Base-by-base conservation (phyloP, 768 basidiomycete species). In the Agaricus sinodeliciosus region DNA sequence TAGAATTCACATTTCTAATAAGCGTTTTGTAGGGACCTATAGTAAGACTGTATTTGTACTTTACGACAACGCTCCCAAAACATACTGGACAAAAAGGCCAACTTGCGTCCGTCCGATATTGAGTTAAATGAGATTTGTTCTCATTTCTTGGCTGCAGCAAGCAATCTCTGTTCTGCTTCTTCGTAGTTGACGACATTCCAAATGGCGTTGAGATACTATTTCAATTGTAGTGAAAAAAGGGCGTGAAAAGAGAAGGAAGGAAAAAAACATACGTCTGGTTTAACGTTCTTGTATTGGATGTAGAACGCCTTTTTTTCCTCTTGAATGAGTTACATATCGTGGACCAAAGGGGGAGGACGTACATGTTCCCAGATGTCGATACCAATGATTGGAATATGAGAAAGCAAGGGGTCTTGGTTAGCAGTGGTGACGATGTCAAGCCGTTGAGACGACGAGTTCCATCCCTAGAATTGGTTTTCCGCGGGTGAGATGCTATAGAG, bases 221-320 rank as follows among this genome's bases (percentile, higher is more conserved):
- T 44, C 2, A 2, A 27, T 51, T 28, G 36, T 16, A 11, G 42
- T 31, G 46, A 43, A 19, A 22, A 35, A 11, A 12, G 2, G 18
- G 19, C n/a, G n/a, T n/a, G n/a, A n/a, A n/a, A n/a, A 8, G 18
- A 26, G 26, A 9, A 4, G 1, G 1, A 7, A 11, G 8, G 39
- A n/a, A 15, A 36, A 42, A 22, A 9, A 79, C 93, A 67, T 63
- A 94, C 93, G 61, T 95, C 89, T 54, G 70, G 82, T 79, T 95
- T 95, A 66, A 92, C 91, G 71, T 95, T 96, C 70, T 87, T 81
- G 74, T 97, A 97, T 68, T 97, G 92, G 61, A 95, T 80, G 74
- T 95, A 97, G 76, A 93, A 92, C 48, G 92, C 90, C 58, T 59
- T 27, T 36, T 45, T 28, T 16, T 22, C 22, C 42, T 40, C 16